Percentiles rank a stretch among this genome's conserved stretches.
These are phyloP conservation scores for Botryotinia globosa DNA, from an alignment of 2,329 filamentous ascomycete genomes.

Conservation along the genomic window DNA sequence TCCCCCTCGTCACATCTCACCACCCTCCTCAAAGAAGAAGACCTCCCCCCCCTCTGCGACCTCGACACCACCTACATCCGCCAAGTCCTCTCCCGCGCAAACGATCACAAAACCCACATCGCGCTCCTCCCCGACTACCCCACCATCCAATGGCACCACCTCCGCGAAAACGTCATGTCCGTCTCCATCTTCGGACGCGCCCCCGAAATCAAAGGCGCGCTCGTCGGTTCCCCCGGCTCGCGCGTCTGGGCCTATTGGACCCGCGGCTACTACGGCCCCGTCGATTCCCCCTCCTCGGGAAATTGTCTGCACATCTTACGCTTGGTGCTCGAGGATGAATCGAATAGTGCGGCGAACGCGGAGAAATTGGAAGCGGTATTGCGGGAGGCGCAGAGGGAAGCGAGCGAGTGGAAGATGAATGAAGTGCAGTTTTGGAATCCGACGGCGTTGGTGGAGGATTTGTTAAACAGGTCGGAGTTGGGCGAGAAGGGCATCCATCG, in stretches of 20 bases:
- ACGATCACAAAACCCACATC: constrained; percentile 50
- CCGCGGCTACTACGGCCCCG: constrained; percentile 59
- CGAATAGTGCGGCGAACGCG: constrained; percentile 45
- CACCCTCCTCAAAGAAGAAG: constrained; percentile 52
- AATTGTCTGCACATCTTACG: constrained; percentile 70
- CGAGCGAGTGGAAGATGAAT: constrained; percentile 66
- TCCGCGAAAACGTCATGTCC: constrained; percentile 76
- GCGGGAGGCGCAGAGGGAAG: constrained; percentile 65
- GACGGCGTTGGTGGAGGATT: constrained; percentile 47
- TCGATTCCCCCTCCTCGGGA: constrained; percentile 44
- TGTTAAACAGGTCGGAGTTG: constrained; percentile 51
- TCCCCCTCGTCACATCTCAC: neutral
- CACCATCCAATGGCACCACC: constrained; percentile 72
- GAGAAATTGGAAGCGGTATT: constrained; percentile 62
- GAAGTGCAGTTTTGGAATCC: constrained; percentile 85
- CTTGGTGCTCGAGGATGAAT: constrained; percentile 60
- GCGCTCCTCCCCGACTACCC: constrained; percentile 67
- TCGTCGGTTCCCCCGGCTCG: constrained; percentile 49
- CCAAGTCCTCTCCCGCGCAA: constrained; percentile 45
- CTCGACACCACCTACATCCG: constrained; percentile 64
- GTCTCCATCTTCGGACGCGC: constrained; percentile 54
- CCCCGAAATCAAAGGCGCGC: constrained; percentile 67
- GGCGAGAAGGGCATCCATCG: constrained; percentile 41
- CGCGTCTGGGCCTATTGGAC: constrained; percentile 76
- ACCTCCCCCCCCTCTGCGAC: constrained; percentile 60